Evolutionary conservation across 2,329 filamentous ascomycete genomes (phyloP), one percentile per base, ranked within the genome.

Genomic region (Colletotrichum horii): DNA sequence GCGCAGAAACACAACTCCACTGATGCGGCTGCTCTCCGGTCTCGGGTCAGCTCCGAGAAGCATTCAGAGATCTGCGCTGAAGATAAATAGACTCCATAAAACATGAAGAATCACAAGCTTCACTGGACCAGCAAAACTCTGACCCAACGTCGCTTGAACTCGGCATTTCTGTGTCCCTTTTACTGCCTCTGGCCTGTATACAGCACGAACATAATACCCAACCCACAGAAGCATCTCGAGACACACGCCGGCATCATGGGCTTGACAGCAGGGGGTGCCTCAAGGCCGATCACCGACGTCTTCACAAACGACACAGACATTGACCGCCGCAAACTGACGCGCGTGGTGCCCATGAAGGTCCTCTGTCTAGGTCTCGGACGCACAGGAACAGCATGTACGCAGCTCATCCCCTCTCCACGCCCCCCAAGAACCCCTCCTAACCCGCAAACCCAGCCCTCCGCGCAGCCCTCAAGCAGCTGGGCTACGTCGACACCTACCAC

Each of bases 311-410:
- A 94, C 81, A 94, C 92, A 56, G 90, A 92, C 80, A 93, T 95
- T 83, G 91, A 95, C 83, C 88, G 91, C 66, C 88, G 91, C 78
- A 86, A 92, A 86, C 93, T 92, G 83, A 89, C 88, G 75, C 91
- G 93, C 71, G 90, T 87, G 36, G 92, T 94, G 67, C 93, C 93
- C 38, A 95, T 95, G 93, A 91, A 91, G 82, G 91, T 95, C 62
- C 90, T 95, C 38, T 90, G 93, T 62, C 88, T 95, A 1, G 93
- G 93, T 61, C 88, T 94, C 22, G 92, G 92, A 71, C 89, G 93
- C 77, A 95, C 93, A 11, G 93, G 93, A 80, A 95, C 93, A 80
- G 90, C 92, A 38, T 94, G 91, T 91, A 61, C 14, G 30, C 26
- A 87, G 81, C 89, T 86, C 52, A n/a, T 38, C 14, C 68, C 24